Evolutionary conservation across 768 basidiomycete genomes (phyloP), one percentile per base, ranked within the genome.

Genomic region (Xerocomellus intermedius): DNA sequence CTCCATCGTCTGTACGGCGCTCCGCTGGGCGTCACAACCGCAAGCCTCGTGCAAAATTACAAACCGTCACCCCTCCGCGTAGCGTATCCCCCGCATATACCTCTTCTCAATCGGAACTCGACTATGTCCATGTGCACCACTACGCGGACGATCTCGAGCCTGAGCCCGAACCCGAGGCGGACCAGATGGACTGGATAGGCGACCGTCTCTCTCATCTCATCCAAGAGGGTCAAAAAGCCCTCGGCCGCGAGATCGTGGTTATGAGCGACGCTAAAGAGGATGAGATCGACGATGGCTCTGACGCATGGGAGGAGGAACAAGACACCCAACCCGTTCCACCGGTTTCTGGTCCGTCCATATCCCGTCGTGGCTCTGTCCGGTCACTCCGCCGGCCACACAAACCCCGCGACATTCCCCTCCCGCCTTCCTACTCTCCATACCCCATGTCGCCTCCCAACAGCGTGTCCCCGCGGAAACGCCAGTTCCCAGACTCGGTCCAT

Each of bases 131-230:
- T 30, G 55, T 61, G 7, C 39, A 48, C 24, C 66, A 67, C 17
- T 64, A 58, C 22, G 69, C 68, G n/a, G 75, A 74, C n/a, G 74
- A 64, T 19, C 63, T 64, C 6, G 69, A 64, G 22, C 72, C 72
- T 9, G 75, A 75, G 7, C 69, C 71, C 6, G 74, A 64, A 26
- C 72, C 72, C 30, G 75, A 79, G n/a, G 77, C 6, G 2, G 64
- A 62, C 43, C 63, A 91, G 79, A 91, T 92, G 87, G 87, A 90
- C 61, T 90, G 87, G 87, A 87, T 92, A 55, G 86, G 87, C 19
- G 84, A 81, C 58, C 83, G 81, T 59, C 79, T 94, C 30, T 70
- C 81, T 26, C 73, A 72, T 56, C 80, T 93, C 48, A 93, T 94
- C 59, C 82, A 84, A 63, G 84, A 93, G 62, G 91, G 91, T 16